Evolutionary conservation across 2,329 filamentous ascomycete genomes (phyloP).

Genomic region (Leptographium galeiforme): DNA sequence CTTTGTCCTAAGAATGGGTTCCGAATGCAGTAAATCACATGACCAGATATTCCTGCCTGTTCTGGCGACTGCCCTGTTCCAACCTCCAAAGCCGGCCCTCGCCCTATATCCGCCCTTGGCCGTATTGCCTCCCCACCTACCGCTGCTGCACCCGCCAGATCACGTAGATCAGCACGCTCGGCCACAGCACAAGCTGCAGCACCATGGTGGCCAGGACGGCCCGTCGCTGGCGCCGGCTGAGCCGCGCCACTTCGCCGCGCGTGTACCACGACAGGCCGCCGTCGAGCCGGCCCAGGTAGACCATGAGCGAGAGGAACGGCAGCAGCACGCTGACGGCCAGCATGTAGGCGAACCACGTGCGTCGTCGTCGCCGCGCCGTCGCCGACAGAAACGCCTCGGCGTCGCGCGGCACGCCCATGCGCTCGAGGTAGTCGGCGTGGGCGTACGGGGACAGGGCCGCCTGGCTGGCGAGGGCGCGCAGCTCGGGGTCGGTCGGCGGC

Average conservation of each 20-base stretch:
- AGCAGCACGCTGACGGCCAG: slow-evolving; percentile 24
- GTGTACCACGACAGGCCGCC: slow-evolving; percentile 34
- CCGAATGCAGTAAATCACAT: too few species aligned
- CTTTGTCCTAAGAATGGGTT: too few species aligned
- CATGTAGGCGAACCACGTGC: slow-evolving; percentile 25
- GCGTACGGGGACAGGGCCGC: too few species aligned
- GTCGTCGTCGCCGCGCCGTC: slow-evolving; percentile 18
- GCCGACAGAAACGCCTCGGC: slow-evolving; percentile 15
- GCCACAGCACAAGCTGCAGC: slow-evolving; percentile 12
- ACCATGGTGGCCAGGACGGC: slow-evolving; percentile 22
- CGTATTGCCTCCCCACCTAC: too few species aligned
- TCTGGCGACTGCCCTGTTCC: too few species aligned
- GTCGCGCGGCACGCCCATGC: slow-evolving; percentile 10
- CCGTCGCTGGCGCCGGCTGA: slow-evolving; percentile 24
- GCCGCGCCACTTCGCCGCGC: slow-evolving; percentile 26
- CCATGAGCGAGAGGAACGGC: slow-evolving; percentile 33
- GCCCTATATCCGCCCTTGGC: too few species aligned
- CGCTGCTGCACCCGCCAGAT: slow-evolving; percentile 8
- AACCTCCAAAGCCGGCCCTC: too few species aligned
- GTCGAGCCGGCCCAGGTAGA: slow-evolving; percentile 30
- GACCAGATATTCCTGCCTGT: too few species aligned
- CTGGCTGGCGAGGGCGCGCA: slow-evolving; percentile 8
- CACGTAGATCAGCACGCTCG: slow-evolving; percentile 11
- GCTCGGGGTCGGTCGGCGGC: slow-evolving; percentile 9
- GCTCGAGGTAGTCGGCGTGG: slow-evolving; percentile 4